Base-by-base conservation (phyloP, 768 basidiomycete species). In the Lactifluus subvellereus region DNA sequence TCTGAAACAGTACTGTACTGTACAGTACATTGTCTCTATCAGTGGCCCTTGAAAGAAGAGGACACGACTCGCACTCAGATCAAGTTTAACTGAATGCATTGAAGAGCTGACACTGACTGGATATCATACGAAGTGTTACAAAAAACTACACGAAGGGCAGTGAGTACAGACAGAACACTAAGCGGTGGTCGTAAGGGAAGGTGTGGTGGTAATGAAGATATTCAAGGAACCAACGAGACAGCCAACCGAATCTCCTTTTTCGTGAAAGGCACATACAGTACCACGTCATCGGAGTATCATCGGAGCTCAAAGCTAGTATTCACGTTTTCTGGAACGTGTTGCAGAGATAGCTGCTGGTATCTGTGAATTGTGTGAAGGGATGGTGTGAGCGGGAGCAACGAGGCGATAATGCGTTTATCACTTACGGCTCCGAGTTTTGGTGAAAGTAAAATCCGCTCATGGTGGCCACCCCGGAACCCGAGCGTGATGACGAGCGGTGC, bases 381-480 rank as follows among this genome's bases (percentile, higher is more conserved):
- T 37, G 54, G 61, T 4, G 45, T 20, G 45, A 45, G n/a, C 20
- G 20, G n/a, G 9, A 37, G 35, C 35, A 27, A 42, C 37, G 6
- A 57, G 8, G 27, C 14, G 4, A 37, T 20, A 9, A 9, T 50
- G 16, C 5, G 30, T 64, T 30, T 35, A 57, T 18, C 37, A 66
- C 89, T 77, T 71, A 94, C 91, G 91, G 91, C 71, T 92, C 91
- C 59, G 91, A 94, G 72, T 93, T 89, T 79, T 88, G 87, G 74
- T 94, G 92, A 76, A 91, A 95, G 75, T 95, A 96, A 77, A 91
- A 95, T 42, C 94, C 91, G 66, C 83, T 88, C 89, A 92, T 91
- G 32, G 84, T 85, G 5, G 89, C 90, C 54, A 82, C 78, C 35
- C 70, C 71, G 7, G 84, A 78, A 6, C 79, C 76, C 51, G 77